Evolutionary conservation across 495 filamentous ascomycete species (phyloP), one percentile per base, ranked within the genome.

Genomic region (Neurospora terricola): DNA sequence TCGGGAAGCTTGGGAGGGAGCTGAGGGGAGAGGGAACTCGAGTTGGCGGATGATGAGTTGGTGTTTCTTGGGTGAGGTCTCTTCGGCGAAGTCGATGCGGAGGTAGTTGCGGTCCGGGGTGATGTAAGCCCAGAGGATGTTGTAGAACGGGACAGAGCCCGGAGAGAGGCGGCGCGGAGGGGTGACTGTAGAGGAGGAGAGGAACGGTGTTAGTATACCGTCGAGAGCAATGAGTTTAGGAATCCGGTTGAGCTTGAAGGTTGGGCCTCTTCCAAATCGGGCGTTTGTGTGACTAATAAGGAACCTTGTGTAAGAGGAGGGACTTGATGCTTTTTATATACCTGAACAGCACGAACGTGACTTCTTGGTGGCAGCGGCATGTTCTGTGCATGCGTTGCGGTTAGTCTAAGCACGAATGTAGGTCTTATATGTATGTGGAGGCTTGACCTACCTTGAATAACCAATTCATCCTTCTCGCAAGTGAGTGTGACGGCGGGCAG

Each of bases 51-150:
- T 75, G n/a, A 74, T 71, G 11, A 79, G 73, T 54, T 38, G 40
- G 7, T 84, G 73, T 39, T 62, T 62, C 27, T 62, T 62, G 6
- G 73, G 6, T 5, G 62, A 43, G 5, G 70, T 72, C 34, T 80
- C 43, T 30, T 85, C 80, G 11, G 94, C 94, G 80, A 93, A 97
- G 69, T 91, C 88, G 75, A 99, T 90, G 14, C 85, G 86, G 30
- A 99, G 80, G n/a, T 87, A 86, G 66, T 84, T 86, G 11, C 85
- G 82, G 30, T 80, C 80, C 12, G 82, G 85, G 71, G 88, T 78
- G 37, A 84, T 71, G 74, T 93, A 89, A 27, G 91, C 93, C 88
- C 92, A 96, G 39, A 99, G 90, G 48, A 99, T 82, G 79, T 97
- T 92, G 82, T 92, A 94, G 71, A 94, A 90, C 0, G 91, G 90